A percentile compares a stretch with the other conserved stretches of the same genome.
These are phyloP conservation scores for Auriculariales sp. DNA, from an alignment of 768 basidiomycete genomes.

Conservation along the genomic window DNA sequence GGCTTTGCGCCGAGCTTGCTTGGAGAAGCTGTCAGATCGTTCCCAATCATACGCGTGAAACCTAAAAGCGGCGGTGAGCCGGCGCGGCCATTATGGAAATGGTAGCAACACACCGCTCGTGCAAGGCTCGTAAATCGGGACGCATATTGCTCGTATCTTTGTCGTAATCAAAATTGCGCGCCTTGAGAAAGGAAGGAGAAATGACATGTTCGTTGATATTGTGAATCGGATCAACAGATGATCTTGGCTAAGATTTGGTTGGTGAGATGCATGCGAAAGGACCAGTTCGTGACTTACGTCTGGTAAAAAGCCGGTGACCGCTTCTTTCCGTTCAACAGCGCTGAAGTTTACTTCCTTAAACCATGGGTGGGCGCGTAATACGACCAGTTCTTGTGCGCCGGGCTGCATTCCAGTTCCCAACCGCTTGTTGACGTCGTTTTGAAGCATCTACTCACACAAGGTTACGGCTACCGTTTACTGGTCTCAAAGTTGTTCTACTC, in stretches of 20 bases:
- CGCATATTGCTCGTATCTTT: constrained; percentile 22
- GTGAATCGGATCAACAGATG: constrained; percentile 25
- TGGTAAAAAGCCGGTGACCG: constrained; percentile 24
- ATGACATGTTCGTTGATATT: constrained; percentile 29
- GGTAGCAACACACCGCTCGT: constrained; percentile 21
- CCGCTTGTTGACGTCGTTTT: constrained; percentile 24
- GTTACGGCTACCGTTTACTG: too few relatives aligned
- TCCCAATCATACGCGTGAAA: neutral
- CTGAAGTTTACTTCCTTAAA: constrained; percentile 24
- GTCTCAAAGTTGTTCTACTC: too few relatives aligned
- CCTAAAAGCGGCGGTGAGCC: neutral
- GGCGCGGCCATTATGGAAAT: neutral
- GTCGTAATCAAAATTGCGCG: constrained; percentile 27
- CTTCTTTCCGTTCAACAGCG: constrained; percentile 21
- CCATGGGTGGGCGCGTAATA: constrained; percentile 26
- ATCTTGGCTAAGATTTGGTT: neutral
- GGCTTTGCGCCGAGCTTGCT: too few relatives aligned
- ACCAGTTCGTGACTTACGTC: constrained; percentile 14
- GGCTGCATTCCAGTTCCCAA: constrained; percentile 19
- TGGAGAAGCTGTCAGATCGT: neutral
- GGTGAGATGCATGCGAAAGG: constrained; percentile 6
- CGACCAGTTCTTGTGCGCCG: constrained; percentile 17
- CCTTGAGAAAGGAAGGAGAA: constrained; percentile 30
- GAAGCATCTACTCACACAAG: constrained; percentile 21
- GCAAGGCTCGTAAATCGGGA: constrained; percentile 27